phyloP scores from a whole-genome alignment of 495 filamentous ascomycete genomes.

The Staphylotrichum longicolle region DNA sequence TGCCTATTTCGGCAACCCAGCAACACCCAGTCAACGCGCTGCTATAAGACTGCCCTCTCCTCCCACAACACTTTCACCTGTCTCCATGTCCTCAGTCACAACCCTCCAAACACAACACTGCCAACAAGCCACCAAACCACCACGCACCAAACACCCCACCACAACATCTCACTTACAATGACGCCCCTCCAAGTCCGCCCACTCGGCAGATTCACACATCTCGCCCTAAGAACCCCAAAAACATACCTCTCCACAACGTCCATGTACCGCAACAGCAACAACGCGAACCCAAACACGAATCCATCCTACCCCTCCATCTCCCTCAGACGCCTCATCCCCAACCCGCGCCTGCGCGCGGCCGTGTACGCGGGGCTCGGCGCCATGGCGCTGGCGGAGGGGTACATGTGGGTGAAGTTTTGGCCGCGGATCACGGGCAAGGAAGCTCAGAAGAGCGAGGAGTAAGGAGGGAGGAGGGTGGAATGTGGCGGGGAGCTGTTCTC shows the following conservation, averaged over 20 bases:
- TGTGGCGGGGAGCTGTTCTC: neutral
- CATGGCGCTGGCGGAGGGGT: neutral
- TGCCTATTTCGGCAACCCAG: conserved; percentile 1
- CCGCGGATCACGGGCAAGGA: conserved; percentile 10
- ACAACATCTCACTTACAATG: too few species aligned
- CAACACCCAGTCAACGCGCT: too few species aligned
- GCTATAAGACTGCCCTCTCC: neutral
- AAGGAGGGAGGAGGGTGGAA: neutral
- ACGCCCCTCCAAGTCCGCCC: too few species aligned
- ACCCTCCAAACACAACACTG: too few species aligned
- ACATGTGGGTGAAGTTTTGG: conserved; percentile 11
- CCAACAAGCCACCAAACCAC: too few species aligned
- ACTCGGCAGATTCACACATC: too few species aligned
- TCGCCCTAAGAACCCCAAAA: neutral
- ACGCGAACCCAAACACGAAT: neutral
- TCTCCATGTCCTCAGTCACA: too few species aligned
- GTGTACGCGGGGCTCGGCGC: conserved; percentile 6
- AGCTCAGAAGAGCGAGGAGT: neutral
- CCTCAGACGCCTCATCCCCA: conserved; percentile 16
- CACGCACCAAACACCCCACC: too few species aligned
- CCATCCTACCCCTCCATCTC: conserved; percentile 18
- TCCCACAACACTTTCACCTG: neutral
- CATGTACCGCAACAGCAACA: neutral
- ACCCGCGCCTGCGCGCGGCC: conserved; percentile 17
- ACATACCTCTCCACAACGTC: conserved; percentile 11